Base-by-base conservation (phyloP, 2,329 filamentous ascomycete genomes). In the Coniochaeta hoffmannii region DNA sequence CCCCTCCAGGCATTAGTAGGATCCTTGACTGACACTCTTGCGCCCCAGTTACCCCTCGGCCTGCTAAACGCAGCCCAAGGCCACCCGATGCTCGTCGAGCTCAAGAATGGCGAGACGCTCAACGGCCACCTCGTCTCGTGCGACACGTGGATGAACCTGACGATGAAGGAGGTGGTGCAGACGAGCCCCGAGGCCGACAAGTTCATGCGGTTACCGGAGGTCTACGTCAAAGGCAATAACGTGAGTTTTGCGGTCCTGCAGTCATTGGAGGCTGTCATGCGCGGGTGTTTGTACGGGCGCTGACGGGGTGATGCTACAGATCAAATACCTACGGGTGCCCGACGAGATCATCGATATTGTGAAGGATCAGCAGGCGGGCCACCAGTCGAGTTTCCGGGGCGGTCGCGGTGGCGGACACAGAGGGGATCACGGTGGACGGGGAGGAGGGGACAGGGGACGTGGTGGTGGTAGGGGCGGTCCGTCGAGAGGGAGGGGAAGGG, bases 71-170 rank as follows among this genome's bases (percentile, higher is more conserved):
- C 93, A 65, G 92, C 94, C 62, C 92, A 97, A 78, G 94, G 94
- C 80, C 90, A 97, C 71, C 93, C 94, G 4, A 97, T 97, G 88
- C 87, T 96, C 56, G 92, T 97, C 62, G 92, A 97, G 78, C 87
- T 97, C 62, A 97, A 97, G 80, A 96, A 93, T 68, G 92, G 92
- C 75, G 92, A 99, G 74, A 97, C 94, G 0, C 82, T 99, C 58
- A 99, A 97, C 75, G 94, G 94, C 60, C 91, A 97, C 68, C 79
- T 99, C 57, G 88, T 97, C 71, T 90, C 88, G 72, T 99, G 93
- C 84, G 94, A 99, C 72, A 99, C 93, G 51, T 99, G 94, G 91
- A 99, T 99, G 94, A 99, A 99, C 76, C 77, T 99, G 64, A 97
- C 93, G 2, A 76, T 99, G 62, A 96, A 94, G 73, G 94, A 97